Evolutionary conservation across 2,329 filamentous ascomycete species (phyloP).

Genomic region (Ploettnerulaceae sp.): DNA sequence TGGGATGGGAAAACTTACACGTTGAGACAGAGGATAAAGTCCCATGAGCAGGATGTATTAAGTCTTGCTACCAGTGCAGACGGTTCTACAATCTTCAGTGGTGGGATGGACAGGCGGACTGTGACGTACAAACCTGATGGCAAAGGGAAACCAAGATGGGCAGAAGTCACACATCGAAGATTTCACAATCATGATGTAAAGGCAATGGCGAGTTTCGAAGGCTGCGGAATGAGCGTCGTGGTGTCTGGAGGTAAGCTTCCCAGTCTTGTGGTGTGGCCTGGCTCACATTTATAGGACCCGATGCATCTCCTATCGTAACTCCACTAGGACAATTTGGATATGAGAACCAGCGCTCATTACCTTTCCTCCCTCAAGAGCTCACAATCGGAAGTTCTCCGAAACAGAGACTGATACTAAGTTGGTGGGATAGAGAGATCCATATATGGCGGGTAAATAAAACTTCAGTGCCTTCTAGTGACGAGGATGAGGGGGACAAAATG

Average conservation of each 20-base stretch:
- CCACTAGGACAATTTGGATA: constrained; percentile 72
- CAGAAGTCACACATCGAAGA: constrained; percentile 76
- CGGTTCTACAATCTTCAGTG: constrained; percentile 78
- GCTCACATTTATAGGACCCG: constrained; percentile 59
- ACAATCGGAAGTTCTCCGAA: constrained; percentile 68
- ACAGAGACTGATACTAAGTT: constrained; percentile 75
- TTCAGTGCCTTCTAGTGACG: constrained; percentile 19
- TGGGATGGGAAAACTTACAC: constrained; percentile 94
- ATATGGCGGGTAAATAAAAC: constrained; percentile 62
- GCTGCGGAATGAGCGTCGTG: constrained; percentile 74
- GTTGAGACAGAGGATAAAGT: constrained; percentile 76
- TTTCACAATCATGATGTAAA: constrained; percentile 96
- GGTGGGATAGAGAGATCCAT: constrained; percentile 85
- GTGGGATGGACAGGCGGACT: constrained; percentile 86
- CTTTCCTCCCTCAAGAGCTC: constrained; percentile 76
- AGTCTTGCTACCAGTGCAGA: constrained; percentile 79
- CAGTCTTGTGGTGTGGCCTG: neutral
- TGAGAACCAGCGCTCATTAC: constrained; percentile 76
- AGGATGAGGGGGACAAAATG: constrained; percentile 38
- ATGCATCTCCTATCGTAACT: constrained; percentile 75
- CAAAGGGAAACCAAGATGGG: constrained; percentile 65
- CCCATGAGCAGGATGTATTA: constrained; percentile 84
- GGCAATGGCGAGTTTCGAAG: constrained; percentile 85
- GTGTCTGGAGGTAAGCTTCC: constrained; percentile 74
- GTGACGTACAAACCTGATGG: constrained; percentile 70